Base-by-base conservation (phyloP, 2,329 filamentous ascomycete species). In the Alternaria triticimaculans region DNA sequence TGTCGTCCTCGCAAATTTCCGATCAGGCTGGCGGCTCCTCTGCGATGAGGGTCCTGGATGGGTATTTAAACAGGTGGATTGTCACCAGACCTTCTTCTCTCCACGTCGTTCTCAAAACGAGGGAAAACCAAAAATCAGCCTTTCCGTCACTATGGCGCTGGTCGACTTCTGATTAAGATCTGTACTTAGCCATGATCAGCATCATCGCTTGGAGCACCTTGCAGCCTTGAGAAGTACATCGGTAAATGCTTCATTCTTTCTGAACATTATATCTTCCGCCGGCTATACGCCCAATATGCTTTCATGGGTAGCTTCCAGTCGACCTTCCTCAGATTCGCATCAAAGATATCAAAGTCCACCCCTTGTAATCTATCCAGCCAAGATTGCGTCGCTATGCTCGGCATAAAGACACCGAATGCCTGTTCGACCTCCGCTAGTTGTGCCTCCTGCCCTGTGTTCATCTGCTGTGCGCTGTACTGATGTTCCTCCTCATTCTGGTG, bases 291-390 rank as follows among this genome's bases (percentile, higher is more conserved):
- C 84, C 86, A 86, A 70, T 89, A 92, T 26, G 88, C 86, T 65
- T 87, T 92, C 89, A 92, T 97, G 0, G 96, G 94, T 65, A 98
- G 80, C 76, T 88, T 94, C 96, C 96, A 98, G 67, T 91, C 89
- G 46, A 86, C 85, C 77, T 88, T 80, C 78, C 89, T 82, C 50
- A 92, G 75, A 61, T 87, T 84, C 64, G 88, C 77, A 83, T 89
- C 73, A 81, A 92, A 89, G 82, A 98, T 71, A 78, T 99, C 91
- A 77, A 99, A 99, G 77, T 98, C 90, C 6, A 87, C 86, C 69
- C 88, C 88, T 79, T 99, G 90, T 41, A 99, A 80, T 51, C 87
- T 87, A 60, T 92, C 85, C 15, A 99, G 80, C 86, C 94, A 99
- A 64, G 95, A 84, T 20, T 88, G 86, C 0, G 93, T 92, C 2